Evolutionary conservation across 2,329 filamentous ascomycete species (phyloP), one percentile per base, ranked within the genome.

Genomic region (Calonectria henricotiae): DNA sequence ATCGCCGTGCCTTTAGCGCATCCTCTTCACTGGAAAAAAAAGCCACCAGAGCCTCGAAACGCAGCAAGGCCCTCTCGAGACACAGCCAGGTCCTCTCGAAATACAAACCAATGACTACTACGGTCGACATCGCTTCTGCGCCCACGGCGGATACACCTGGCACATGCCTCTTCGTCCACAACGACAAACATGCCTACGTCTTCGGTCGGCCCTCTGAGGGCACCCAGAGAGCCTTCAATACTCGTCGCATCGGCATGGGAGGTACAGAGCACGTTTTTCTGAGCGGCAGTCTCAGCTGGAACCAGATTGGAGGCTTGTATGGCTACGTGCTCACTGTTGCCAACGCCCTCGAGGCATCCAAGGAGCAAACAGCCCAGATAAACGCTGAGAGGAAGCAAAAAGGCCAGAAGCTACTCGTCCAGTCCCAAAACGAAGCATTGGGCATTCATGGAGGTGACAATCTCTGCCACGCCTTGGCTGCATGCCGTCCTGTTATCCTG

Each of bases 91-190:
- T 15, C n/a, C 4, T 25, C 32, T 5, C 27, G 9, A 17, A 4
- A 13, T 7, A 27, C 30, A 32, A 69, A 64, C 67, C 74, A 72
- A 98, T 98, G 95, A 88, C 91, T 76, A 92, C 88, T 79, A 90
- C 86, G 77, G 86, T 95, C 67, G 92, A 97, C 81, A 84, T 98
- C 76, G 82, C 96, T 71, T 93, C 92, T 20, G 93, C 93, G 69
- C 96, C 96, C 15, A 96, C 96, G 74, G 92, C 92, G 69, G 96
- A 99, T 83, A 98, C 95, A 23, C 89, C 92, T 1, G 96, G 96
- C 65, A 94, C 94, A 2, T 89, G 90, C 61, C 81, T 98, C 37
- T 80, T 94, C 43, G 86, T 99, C 7, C 91, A 96, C 79, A 95
- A 95, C 78, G 93, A 96, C 76, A 89, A 91, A 77, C 92, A 92